A percentile compares a stretch with the other conserved stretches of the same genome.
phyloP scores from a whole-genome alignment of 176 grass and related monocot species.

The Saccharum spontaneum region DNA sequence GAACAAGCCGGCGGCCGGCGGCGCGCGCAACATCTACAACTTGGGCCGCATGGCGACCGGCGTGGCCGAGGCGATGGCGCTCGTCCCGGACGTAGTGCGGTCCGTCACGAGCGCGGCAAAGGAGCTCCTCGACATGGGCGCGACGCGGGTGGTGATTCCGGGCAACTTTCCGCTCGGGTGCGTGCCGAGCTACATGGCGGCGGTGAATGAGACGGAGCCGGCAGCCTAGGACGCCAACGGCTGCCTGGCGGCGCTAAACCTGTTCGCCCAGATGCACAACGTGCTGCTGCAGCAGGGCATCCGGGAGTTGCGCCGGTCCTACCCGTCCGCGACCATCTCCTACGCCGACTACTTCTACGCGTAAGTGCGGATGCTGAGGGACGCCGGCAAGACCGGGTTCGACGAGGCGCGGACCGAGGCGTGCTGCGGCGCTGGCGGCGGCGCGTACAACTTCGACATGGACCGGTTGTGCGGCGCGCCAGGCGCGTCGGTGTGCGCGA shows the following conservation, averaged over 20 bases:
- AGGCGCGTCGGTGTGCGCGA: too few relatives aligned
- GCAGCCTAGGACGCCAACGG: constrained; percentile 39
- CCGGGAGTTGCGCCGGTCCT: constrained; percentile 25
- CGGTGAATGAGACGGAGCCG: constrained; percentile 33
- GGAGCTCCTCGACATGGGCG: constrained; percentile 57
- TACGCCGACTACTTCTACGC: constrained; percentile 82
- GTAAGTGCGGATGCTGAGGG: constrained; percentile 58
- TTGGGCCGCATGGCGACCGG: background rate
- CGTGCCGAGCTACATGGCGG: constrained; percentile 59
- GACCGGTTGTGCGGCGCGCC: constrained; percentile 55
- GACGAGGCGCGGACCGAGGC: constrained; percentile 33
- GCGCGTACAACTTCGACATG: constrained; percentile 53
- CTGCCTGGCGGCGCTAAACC: constrained; percentile 51
- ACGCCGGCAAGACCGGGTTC: constrained; percentile 46
- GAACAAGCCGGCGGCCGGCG: constrained; percentile 6
- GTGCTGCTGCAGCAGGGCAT: constrained; percentile 44
- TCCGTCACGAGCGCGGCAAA: constrained; percentile 41
- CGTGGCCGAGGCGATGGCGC: constrained; percentile 41
- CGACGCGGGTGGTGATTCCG: constrained; percentile 46
- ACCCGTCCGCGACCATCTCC: constrained; percentile 42
- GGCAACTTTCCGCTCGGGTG: constrained; percentile 70
- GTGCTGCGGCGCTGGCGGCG: constrained; percentile 60
- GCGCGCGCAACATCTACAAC: background rate
- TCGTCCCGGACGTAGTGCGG: constrained; percentile 59
- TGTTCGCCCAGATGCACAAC: constrained; percentile 60